These are phyloP conservation scores for Psilocybe azurescens DNA, from an alignment of 768 basidiomycete species.

Conservation along the genomic window DNA sequence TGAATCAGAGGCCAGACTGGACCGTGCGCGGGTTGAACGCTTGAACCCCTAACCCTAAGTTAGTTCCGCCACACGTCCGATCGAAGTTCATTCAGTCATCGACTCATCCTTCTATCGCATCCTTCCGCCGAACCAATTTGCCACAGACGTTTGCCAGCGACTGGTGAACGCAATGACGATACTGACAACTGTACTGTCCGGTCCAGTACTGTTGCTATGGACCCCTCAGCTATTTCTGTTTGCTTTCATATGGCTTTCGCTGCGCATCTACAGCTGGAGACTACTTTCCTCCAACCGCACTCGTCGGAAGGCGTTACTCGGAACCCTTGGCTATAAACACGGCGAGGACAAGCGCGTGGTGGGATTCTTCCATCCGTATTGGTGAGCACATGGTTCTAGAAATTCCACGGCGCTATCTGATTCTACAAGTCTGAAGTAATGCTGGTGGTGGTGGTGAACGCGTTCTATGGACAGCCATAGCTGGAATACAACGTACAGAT, in stretches of 20 bases:
- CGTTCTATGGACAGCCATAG: conserved; percentile 92
- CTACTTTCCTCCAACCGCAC: conserved; percentile 23
- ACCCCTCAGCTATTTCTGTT: conserved; percentile 2
- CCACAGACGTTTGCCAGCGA: too few relatives aligned
- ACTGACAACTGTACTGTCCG: neutral
- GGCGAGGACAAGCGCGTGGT: conserved; percentile 46
- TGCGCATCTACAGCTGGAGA: conserved; percentile 25
- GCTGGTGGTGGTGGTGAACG: conserved; percentile 97
- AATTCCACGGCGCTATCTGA: conserved; percentile 30
- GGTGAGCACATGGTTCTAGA: conserved; percentile 52
- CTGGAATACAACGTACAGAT: conserved; percentile 71
- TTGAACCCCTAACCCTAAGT: neutral
- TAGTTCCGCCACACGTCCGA: too few relatives aligned
- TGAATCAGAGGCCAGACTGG: too few relatives aligned
- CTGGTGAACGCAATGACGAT: neutral
- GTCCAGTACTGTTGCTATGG: neutral
- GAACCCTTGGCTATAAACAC: conserved; percentile 29
- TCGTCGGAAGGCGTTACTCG: conserved; percentile 24
- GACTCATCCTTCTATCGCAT: too few relatives aligned
- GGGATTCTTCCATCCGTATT: conserved; percentile 96
- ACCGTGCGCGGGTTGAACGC: too few relatives aligned
- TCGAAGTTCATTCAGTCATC: too few relatives aligned
- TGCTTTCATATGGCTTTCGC: conserved; percentile 17
- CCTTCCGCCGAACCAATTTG: too few relatives aligned
- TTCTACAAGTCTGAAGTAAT: conserved; percentile 61